These are phyloP conservation scores for Rhododendron mucronatum DNA, from an alignment of 148 eudicot genomes.

Conservation along the genomic window DNA sequence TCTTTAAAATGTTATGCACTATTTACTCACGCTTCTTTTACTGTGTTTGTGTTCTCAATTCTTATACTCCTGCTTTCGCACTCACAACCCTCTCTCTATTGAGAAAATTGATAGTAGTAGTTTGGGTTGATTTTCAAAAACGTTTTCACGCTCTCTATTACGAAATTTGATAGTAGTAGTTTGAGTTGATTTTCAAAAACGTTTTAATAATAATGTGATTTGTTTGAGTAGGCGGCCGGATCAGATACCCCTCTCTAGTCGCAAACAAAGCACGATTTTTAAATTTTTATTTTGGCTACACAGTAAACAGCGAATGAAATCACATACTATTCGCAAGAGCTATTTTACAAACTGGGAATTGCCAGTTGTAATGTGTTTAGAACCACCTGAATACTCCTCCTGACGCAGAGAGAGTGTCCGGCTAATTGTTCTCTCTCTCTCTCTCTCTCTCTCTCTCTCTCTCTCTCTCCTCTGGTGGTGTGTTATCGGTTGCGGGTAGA, in stretches of 20 bases:
- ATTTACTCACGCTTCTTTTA: no score
- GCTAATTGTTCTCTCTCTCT: background rate
- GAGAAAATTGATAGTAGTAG: no score
- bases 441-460: background rate
- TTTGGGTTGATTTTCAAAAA: no score
- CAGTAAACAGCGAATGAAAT: background rate
- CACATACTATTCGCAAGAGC: no score
- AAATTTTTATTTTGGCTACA: background rate
- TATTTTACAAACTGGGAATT: background rate
- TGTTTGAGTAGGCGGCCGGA: slow-evolving; percentile 3
- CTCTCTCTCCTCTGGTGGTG: background rate
- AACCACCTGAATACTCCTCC: background rate
- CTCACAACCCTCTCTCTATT: no score
- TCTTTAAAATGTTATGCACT: no score
- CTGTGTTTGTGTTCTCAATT: no score
- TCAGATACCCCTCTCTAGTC: background rate
- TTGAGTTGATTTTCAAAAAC: no score
- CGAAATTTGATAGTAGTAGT: no score
- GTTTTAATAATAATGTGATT: no score
- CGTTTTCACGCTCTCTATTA: no score
- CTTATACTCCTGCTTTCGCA: no score
- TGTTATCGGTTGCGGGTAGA: background rate
- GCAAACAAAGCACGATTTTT: background rate
- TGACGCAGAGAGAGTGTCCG: background rate
- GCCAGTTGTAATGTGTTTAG: background rate